Evolutionary conservation across 148 eudicot species (phyloP).

Genomic region (Diospyros lotus): DNA sequence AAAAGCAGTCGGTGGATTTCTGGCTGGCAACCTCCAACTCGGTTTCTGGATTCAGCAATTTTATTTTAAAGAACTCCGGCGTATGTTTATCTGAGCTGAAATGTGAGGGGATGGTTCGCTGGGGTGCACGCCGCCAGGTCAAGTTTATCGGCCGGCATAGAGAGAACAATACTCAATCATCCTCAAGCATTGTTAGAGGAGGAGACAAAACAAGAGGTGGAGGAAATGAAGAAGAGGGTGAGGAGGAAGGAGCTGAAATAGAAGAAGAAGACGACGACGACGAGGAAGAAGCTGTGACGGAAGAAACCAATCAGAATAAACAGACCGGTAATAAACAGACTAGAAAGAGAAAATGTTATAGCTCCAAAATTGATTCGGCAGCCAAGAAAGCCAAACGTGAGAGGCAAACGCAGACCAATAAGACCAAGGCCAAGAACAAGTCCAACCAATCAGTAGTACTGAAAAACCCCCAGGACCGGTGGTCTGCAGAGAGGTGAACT

Average conservation of each 20-base stretch:
- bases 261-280: slow-evolving; percentile 18
- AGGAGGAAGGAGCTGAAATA: background rate
- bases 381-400: slow-evolving; percentile 28
- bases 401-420: slow-evolving; percentile 16
- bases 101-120: slow-evolving; percentile 29
- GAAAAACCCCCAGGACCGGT: slow-evolving; percentile 49
- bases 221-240: slow-evolving; percentile 10
- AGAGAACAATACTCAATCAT: slow-evolving; percentile 17
- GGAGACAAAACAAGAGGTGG: slow-evolving; percentile 13
- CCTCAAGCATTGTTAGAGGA: slow-evolving; percentile 24
- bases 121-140: slow-evolving; percentile 59
- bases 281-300: slow-evolving; percentile 15
- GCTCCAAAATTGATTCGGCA: slow-evolving; percentile 12
- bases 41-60: slow-evolving; percentile 1
- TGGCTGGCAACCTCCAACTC: slow-evolving; percentile 38
- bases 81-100: slow-evolving; percentile 19
- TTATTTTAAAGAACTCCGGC: slow-evolving; percentile 11
- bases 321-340: slow-evolving; percentile 14
- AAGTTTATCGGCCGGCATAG: slow-evolving; percentile 41
- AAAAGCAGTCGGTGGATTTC: slow-evolving; percentile 43
- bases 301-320: slow-evolving; percentile 25
- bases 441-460: slow-evolving; percentile 23
- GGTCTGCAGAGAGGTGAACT: slow-evolving; percentile 42
- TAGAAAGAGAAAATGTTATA: slow-evolving; percentile 25
- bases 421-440: slow-evolving; percentile 21